These are phyloP conservation scores for Floccularia luteovirens DNA, from an alignment of 768 basidiomycete species.

Conservation along the genomic window DNA sequence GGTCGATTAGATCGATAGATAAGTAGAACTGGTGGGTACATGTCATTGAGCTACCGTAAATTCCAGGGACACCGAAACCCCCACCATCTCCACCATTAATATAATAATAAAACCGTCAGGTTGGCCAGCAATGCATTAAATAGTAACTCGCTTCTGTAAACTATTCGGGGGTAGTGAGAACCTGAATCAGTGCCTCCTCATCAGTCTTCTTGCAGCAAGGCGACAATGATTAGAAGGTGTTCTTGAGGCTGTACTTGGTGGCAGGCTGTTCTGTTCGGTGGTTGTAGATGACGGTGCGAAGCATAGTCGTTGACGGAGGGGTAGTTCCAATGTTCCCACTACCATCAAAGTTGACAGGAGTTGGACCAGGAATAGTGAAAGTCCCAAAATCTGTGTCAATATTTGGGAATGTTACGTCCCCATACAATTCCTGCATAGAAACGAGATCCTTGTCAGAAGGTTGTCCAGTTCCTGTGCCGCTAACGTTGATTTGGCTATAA, in stretches of 20 bases:
- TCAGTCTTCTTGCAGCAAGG: conserved; percentile 15
- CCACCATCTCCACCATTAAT: too few species aligned
- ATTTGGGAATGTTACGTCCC: conserved; percentile 24
- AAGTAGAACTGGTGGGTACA: too few species aligned
- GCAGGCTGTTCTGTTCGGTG: conserved; percentile 5
- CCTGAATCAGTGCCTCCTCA: conserved; percentile 9
- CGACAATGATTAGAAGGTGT: conserved; percentile 15
- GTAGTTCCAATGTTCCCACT: conserved; percentile 10
- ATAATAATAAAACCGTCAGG: too few species aligned
- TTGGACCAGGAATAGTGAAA: conserved; percentile 29
- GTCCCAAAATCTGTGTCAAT: conserved; percentile 24
- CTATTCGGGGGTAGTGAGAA: conserved; percentile 1
- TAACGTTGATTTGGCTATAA: conserved; percentile 26
- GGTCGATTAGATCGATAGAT: too few species aligned
- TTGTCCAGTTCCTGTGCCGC: conserved; percentile 25
- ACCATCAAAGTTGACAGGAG: conserved; percentile 20
- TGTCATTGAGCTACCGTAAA: too few species aligned
- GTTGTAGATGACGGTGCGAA: conserved; percentile 7
- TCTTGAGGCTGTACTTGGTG: conserved; percentile 9
- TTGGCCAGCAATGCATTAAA: too few species aligned
- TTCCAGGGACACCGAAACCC: too few species aligned
- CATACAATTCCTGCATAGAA: conserved; percentile 25
- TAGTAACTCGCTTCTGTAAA: too few species aligned
- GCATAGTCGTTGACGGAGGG: conserved; percentile 6
- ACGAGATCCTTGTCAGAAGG: conserved; percentile 25